Base-by-base conservation (phyloP, 441 rosid genomes). In the Jatropha podagrica region DNA sequence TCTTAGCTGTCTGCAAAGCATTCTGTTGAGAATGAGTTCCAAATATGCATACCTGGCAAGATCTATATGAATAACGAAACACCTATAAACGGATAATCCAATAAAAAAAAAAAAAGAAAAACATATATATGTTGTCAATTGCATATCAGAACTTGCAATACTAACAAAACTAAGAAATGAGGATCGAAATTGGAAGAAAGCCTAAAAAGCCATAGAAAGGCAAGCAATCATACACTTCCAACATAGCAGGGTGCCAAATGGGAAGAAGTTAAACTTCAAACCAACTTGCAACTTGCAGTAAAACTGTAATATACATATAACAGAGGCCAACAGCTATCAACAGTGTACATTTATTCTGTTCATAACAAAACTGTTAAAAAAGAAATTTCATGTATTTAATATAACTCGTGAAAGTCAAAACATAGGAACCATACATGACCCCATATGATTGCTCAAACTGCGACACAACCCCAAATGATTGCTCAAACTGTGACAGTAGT, bases 281-380 rank as follows among this genome's bases (percentile, higher is more conserved):
- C 58, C 23, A 54, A 54, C 58, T 54, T 54, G 58, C 23, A 54
- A 18, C 58, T 18, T 4, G 8, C 58, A 54, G n/a, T 54, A 54
- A 54, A 17, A 7, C 10, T 44, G 48, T 11, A 32, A 32, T 58
- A 8, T 56, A 11, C 23, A 18, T 14, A 18, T 32, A 20, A 60
- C 8, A 26, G 40, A 27, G 40, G 12, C 17, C 15, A 2, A 12
- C 17, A 62, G 4, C 9, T 62, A 5, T 58, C 7, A n/a, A 58
- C 4, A 7, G 6, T 20, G 4, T 32, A 46, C 26, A 61, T 42
- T 48, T 72, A 62, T 72, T 72, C 12, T 10, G 14, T 60, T 27
- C 68, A 48, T 27, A 20, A 49, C 27, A 32, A 48, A 72, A 72
- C 11, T 27, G 68, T 58, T 37, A 20, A 62, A 49, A 72, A 72